Percentiles rank a stretch among this genome's conserved stretches.
phyloP scores from a whole-genome alignment of 1,284 basidiomycete species.

The Mycosarcoma mackinlayi region DNA sequence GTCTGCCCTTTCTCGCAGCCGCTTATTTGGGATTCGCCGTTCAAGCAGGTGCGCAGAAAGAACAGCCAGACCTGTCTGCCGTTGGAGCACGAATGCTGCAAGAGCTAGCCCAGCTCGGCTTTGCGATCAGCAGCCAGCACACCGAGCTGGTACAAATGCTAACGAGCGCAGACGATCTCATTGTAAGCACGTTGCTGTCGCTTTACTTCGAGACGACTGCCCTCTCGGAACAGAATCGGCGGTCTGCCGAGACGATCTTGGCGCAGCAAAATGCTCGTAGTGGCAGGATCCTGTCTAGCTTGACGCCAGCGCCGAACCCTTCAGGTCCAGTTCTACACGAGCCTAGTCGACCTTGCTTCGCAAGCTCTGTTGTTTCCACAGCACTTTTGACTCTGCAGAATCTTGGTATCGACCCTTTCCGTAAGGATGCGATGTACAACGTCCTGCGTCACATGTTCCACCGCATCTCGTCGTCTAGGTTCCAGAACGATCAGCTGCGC shows the following conservation, averaged over 20 bases:
- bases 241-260: slow-evolving; percentile 5
- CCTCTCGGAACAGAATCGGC: slow-evolving; percentile 9
- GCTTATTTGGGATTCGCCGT: slow-evolving; percentile 73
- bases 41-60: slow-evolving; percentile 55
- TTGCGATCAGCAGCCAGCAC: slow-evolving; percentile 10
- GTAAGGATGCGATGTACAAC: slow-evolving; percentile 37
- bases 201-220: slow-evolving; percentile 29
- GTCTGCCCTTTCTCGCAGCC: slow-evolving; percentile 79
- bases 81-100: slow-evolving; percentile 14
- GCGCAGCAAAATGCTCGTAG: slow-evolving; percentile 6
- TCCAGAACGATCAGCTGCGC: slow-evolving; percentile 87
- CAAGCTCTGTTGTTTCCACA: slow-evolving; percentile 19
- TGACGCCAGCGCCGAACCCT: slow-evolving; percentile 8
- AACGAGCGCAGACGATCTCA: slow-evolving; percentile 21
- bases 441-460: slow-evolving; percentile 76
- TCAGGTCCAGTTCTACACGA: slow-evolving; percentile 24
- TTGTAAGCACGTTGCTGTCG: slow-evolving; percentile 18
- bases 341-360: slow-evolving; percentile 45
- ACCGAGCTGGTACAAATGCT: slow-evolving; percentile 20
- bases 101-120: slow-evolving; percentile 19
- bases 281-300: slow-evolving; percentile 8
- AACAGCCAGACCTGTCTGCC: neutral
- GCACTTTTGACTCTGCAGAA: slow-evolving; percentile 12
- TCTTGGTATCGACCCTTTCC: slow-evolving; percentile 20
- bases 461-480: slow-evolving; percentile 76